A percentile compares a stretch with the other conserved stretches of the same genome.
Evolutionary conservation across 371 early-diverging fungal species (phyloP).

Genomic region (Saksenaea vasiformis): DNA sequence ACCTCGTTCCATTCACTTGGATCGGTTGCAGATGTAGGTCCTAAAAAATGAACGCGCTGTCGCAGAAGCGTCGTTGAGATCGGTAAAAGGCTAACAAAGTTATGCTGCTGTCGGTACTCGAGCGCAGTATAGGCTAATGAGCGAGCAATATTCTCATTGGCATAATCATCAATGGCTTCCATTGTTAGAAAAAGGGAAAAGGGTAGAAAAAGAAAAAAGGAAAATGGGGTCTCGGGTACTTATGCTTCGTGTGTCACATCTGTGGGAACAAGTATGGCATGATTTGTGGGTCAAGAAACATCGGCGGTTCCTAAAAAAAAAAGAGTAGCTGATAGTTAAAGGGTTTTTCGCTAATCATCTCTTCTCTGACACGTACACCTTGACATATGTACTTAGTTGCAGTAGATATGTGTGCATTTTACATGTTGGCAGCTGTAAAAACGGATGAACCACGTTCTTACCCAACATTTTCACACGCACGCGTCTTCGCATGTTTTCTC

Average conservation of each 20-base stretch:
- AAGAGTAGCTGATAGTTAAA: no score
- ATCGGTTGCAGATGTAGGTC: constrained; percentile 10
- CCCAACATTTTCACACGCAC: no score
- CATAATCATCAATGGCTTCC: constrained; percentile 56
- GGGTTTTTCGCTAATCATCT: no score
- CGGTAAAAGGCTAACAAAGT: constrained; percentile 31
- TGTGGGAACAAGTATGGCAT: constrained; percentile 3
- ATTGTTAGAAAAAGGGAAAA: constrained; percentile 18
- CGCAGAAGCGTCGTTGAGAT: constrained; percentile 34
- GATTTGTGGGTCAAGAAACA: neutral
- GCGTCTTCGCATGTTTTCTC: no score
- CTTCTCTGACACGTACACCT: no score
- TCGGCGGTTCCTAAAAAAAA: neutral
- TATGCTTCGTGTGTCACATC: neutral
- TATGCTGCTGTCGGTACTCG: constrained; percentile 35
- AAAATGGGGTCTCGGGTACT: neutral
- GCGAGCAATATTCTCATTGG: constrained; percentile 51
- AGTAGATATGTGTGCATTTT: no score
- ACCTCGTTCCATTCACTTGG: constrained; percentile 29
- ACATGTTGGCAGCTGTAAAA: no score
- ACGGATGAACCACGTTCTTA: no score
- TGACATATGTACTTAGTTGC: no score
- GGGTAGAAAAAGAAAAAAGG: constrained; percentile 7
- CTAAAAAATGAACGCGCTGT: constrained; percentile 38
- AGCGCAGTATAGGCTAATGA: constrained; percentile 47